Evolutionary conservation across 495 filamentous ascomycete genomes (phyloP), one percentile per base, ranked within the genome.

Genomic region (Annulohypoxylon bovei): DNA sequence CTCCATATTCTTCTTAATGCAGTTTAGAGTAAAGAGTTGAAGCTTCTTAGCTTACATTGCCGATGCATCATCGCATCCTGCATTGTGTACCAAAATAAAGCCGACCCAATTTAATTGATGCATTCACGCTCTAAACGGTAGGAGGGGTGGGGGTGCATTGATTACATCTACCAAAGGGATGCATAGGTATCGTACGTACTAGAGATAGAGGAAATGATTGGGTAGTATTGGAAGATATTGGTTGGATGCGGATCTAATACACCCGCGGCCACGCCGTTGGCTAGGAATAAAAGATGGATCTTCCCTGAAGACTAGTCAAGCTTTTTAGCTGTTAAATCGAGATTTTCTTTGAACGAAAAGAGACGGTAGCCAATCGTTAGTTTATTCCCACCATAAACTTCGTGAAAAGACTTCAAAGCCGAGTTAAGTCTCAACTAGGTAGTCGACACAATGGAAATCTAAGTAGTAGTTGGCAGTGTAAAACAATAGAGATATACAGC

Each of bases 251-350:
- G 58, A 66, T 62, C 49, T 42, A 71, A 30, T 61, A 47, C n/a
- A 54, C 32, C 42, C 42, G 35, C 57, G 46, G 39, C 42, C 57
- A 62, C 53, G 50, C 57, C 62, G 57, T 67, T n/a, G 68, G 57
- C 52, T 59, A n/a, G 57, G 50, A 46, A 63, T 53, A 47, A 58
- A 71, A 55, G 23, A 71, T 71, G 68, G 68, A 62, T 42, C 40
- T 67, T 59, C 58, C 52, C 11, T 49, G 46, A 67, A 64, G 25
- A 49, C 22, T 42, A 16, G n/a, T 42, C 39, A 42, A 42, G 39
- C 27, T 46, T 30, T 14, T 60, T 39, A 32, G 20, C 30, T 50
- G 14, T 54, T 27, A 28, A 68, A 72, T 72, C 65, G 64, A 67
- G 59, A 72, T 67, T 65, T 37, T 57, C 49, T 25, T 56, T 30